Conservation (phyloP, 495 filamentous ascomycete genomes). For the Talaromyces stipitatus region DNA sequence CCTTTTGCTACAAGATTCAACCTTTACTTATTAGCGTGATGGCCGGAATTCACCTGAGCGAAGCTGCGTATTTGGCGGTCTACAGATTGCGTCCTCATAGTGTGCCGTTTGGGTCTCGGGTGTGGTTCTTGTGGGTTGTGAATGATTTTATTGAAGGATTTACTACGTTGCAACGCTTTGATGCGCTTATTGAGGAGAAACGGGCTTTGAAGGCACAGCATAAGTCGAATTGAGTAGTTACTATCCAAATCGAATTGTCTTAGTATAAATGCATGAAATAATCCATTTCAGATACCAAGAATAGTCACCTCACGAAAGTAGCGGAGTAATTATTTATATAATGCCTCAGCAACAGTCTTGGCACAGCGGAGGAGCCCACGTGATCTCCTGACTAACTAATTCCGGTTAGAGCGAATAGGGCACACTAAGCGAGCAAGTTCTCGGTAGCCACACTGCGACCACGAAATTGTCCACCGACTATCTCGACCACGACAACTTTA, state of each 20-base stretch:
- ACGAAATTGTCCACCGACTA: constrained; percentile 37
- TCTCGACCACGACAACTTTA: constrained; percentile 32
- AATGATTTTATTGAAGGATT: constrained; percentile 55
- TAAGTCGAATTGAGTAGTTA: constrained; percentile 7
- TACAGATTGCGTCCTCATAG: constrained; percentile 47
- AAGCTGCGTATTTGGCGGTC: constrained; percentile 42
- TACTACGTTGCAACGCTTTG: constrained; percentile 45
- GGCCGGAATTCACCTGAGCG: constrained; percentile 44
- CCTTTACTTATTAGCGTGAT: constrained; percentile 38
- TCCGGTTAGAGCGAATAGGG: constrained; percentile 5
- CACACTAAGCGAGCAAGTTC: constrained; percentile 9
- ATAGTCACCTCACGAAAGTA: no score
- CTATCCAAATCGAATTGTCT: no score
- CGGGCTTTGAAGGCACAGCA: constrained; percentile 36
- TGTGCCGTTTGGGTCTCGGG: constrained; percentile 37
- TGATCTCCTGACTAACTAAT: not conserved
- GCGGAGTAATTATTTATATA: not conserved
- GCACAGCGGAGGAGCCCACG: not conserved
- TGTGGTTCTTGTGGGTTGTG: constrained; percentile 58
- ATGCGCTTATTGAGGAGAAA: constrained; percentile 43
- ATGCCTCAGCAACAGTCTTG: not conserved
- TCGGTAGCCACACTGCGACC: constrained; percentile 38
- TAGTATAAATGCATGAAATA: no score
- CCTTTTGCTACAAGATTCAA: constrained; percentile 42
- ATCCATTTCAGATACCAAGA: no score